Evolutionary conservation across 371 early-diverging fungal genomes (phyloP).

Genomic region (Rhizopus delemar): DNA sequence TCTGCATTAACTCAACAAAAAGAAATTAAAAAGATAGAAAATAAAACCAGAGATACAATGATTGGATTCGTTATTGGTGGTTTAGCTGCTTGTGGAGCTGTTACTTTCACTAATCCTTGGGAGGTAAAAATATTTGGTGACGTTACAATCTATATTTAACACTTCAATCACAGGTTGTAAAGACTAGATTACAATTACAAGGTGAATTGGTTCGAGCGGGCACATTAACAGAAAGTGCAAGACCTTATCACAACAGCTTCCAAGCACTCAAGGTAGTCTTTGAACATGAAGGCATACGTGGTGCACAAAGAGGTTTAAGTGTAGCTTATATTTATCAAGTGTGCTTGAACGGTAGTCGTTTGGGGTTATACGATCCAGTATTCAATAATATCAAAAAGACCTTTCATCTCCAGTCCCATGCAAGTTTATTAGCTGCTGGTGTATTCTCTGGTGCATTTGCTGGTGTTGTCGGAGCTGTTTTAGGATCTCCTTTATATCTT

Average conservation of each 20-base stretch:
- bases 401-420: slow-evolving; percentile 24
- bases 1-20: slow-evolving; percentile 9
- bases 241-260: slow-evolving; percentile 78
- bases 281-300: slow-evolving; percentile 81
- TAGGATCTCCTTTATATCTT: slow-evolving; percentile 89
- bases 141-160: not conserved
- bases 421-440: slow-evolving; percentile 59
- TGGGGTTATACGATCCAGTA: slow-evolving; percentile 89
- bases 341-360: slow-evolving; percentile 89
- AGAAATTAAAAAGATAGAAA: slow-evolving; percentile 2
- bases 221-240: slow-evolving; percentile 47
- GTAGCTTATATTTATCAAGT: slow-evolving; percentile 93
- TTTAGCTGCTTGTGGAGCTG: slow-evolving; percentile 86
- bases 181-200: slow-evolving; percentile 94
- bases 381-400: slow-evolving; percentile 24
- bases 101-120: slow-evolving; percentile 92
- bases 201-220: slow-evolving; percentile 78
- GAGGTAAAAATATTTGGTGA: slow-evolving; percentile 61
- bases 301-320: slow-evolving; percentile 88
- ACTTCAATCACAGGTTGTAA: slow-evolving; percentile 72
- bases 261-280: slow-evolving; percentile 80
- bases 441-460: slow-evolving; percentile 62
- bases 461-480: slow-evolving; percentile 79
- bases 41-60: slow-evolving; percentile 36
- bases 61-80: slow-evolving; percentile 75